phyloP scores from a whole-genome alignment of 1,284 basidiomycete species.

The Cryptococcus sp. region DNA sequence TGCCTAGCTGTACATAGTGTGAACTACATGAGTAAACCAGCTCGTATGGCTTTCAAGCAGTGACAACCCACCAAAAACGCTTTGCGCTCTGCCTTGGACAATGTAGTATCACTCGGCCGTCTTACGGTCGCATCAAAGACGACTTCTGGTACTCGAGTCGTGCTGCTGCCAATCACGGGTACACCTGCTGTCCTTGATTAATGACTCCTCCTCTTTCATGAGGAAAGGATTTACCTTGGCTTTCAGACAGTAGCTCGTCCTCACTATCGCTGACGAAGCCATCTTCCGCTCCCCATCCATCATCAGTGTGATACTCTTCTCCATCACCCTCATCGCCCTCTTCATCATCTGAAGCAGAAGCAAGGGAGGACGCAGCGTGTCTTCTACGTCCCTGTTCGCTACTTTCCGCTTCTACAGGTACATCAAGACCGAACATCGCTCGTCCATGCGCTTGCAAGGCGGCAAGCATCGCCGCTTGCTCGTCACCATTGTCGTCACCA shows the following conservation, averaged over 20 bases:
- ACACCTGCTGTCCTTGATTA: not conserved
- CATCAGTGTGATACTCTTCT: slow-evolving; percentile 39
- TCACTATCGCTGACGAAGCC: slow-evolving; percentile 45
- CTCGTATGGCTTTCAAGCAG: not conserved
- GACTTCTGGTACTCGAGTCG: slow-evolving; percentile 41
- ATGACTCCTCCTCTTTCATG: not conserved
- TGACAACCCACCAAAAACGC: slow-evolving; percentile 44
- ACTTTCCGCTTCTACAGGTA: slow-evolving; percentile 24
- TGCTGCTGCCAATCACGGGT: not conserved
- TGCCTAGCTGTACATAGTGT: slow-evolving; percentile 33
- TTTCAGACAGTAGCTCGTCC: slow-evolving; percentile 28
- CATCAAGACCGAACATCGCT: slow-evolving; percentile 43
- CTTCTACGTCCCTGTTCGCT: slow-evolving; percentile 22
- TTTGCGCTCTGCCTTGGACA: slow-evolving; percentile 46
- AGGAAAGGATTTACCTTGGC: slow-evolving; percentile 5
- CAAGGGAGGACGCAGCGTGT: not conserved
- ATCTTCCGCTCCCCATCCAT: slow-evolving; percentile 46
- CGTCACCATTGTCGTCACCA: slow-evolving; percentile 19
- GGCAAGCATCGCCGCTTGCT: slow-evolving; percentile 45
- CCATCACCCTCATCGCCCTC: slow-evolving; percentile 29
- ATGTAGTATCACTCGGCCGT: not conserved
- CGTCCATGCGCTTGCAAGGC: slow-evolving; percentile 49
- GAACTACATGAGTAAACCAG: not conserved
- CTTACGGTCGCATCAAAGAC: slow-evolving; percentile 37
- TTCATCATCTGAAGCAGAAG: slow-evolving; percentile 9